Evolutionary conservation across 2,329 filamentous ascomycete genomes (phyloP), one percentile per base, ranked within the genome.

Genomic region (Lachnellula hyalina): DNA sequence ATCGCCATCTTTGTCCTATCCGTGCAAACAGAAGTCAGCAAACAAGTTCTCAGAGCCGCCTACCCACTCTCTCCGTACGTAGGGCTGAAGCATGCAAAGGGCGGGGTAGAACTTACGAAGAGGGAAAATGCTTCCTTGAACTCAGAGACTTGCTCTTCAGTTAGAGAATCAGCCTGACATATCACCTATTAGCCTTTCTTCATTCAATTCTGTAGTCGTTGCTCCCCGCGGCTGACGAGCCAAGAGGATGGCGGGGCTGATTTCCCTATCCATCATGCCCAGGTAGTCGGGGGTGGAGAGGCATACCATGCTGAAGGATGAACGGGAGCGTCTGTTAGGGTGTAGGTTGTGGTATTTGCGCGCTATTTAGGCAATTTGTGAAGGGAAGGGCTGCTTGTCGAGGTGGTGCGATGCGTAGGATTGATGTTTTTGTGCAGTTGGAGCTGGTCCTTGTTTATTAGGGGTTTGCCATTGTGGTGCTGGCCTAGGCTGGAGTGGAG

Each of bases 111-210:
- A 86, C 94, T 87, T 87, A 99, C 94, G 77, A 99, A 99, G 65
- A 99, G 90, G 74, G 94, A 99, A 80, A 99, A 99, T 53, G 94
- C 94, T 81, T 99, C 94, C 89, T 97, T 99, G 83, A 97, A 99
- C 81, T 99, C 94, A 74, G 94, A 97, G 74, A 99, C 94, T 84
- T 99, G 94, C 81, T 99, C 94, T 83, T 99, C 94, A 69, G 94
- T 97, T 72, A 99, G 87, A 75, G 93, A 93, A 75, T 99, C 94
- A 75, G 93, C 93, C 93, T 97, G 74, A 55, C 63, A 47, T 28
- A 12, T 25, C 28, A 51, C 46, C 21, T 55, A 38, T 65, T 60
- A 62, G 59, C 63, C 55, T 65, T 70, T 54, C 32, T 57, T 57
- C 45, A 54, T 49, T 19, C 44, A 55, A 45, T 47, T 53, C 35